These are phyloP conservation scores for Cystobasidium slooffiae DNA, from an alignment of 1,284 basidiomycete genomes.

Conservation along the genomic window DNA sequence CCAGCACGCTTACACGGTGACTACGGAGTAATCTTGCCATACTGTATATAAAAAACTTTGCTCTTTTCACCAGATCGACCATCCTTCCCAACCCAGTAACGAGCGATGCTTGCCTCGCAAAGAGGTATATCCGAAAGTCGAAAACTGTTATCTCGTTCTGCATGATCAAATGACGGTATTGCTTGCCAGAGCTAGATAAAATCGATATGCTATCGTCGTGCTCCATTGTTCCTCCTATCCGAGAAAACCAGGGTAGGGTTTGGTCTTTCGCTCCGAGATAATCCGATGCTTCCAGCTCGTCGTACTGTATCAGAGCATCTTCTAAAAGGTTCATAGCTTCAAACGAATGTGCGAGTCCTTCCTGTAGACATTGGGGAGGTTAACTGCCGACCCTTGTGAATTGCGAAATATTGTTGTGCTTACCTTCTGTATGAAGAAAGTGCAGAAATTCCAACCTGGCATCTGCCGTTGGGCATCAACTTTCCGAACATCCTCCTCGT, in stretches of 20 bases:
- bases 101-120: slow-evolving; percentile 80
- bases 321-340: slow-evolving; percentile 87
- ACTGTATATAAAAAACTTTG: slow-evolving; percentile 73
- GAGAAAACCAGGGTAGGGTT: slow-evolving; percentile 86
- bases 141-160: slow-evolving; percentile 89
- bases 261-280: slow-evolving; percentile 66
- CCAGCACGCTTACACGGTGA: slow-evolving; percentile 66
- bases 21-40: slow-evolving; percentile 78
- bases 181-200: slow-evolving; percentile 70
- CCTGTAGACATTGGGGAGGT: slow-evolving; percentile 62
- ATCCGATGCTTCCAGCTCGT: slow-evolving; percentile 87
- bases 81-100: slow-evolving; percentile 73
- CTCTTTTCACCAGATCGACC: slow-evolving; percentile 70
- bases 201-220: slow-evolving; percentile 47
- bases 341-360: slow-evolving; percentile 89
- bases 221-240: slow-evolving; percentile 67
- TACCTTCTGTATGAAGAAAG: slow-evolving; percentile 92
- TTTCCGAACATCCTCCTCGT: slow-evolving; percentile 84
- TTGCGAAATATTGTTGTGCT: slow-evolving; percentile 20
- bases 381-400: not conserved
- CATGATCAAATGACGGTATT: slow-evolving; percentile 86
- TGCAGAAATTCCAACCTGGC: slow-evolving; percentile 96
- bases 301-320: slow-evolving; percentile 85
- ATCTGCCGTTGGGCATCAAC: slow-evolving; percentile 83
- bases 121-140: slow-evolving; percentile 89